Base-by-base conservation (phyloP, 192 early-diverging fungal genomes). In the Coemansia sp. region DNA sequence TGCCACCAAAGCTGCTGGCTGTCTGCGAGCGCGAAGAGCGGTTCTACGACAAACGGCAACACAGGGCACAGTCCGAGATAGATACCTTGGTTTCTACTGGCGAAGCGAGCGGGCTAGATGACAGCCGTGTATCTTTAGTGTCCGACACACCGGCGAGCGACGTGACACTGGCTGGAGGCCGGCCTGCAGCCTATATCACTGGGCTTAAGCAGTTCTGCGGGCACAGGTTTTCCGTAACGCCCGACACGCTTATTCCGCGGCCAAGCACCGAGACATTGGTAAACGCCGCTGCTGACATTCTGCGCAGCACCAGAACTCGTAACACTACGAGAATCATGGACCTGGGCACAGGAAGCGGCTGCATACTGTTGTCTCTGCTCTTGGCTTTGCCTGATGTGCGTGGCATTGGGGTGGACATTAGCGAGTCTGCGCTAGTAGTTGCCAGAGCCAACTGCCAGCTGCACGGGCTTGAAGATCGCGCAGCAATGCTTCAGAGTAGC, bases 321-420 rank as follows among this genome's bases (percentile, higher is more conserved):
- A 12, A 42, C 5, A 56, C 14, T 9, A 22, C 32, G 26, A 50
- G 67, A 8, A 59, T 90, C 12, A 34, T 92, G 55, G 90, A 92
- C 65, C 67, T 92, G 4, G 90, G 90, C 2, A 92, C 90, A 2
- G 90, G 90, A 1, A 84, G 82, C 52, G 90, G 90, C 0, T 90
- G 88, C 63, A 61, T 92, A 14, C 53, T 92, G 1, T 12, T 92
- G 7, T 83, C 90, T 0, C 56, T 82, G 6, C 74, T 92, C 1
- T 54, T 80, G 17, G 54, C 62, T 0, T 46, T 63, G 1, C 58
- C 64, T 8, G 8, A 14, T 11, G 53, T 82, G 0, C 22, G 18
- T 4, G 90, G 90, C 5, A 56, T 87, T 2, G 90, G 90, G 12
- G 68, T 92, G 1, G 90, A 92, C 55, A 84, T 87, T 19, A 87